Percentiles rank a stretch among this genome's conserved stretches.
These are phyloP conservation scores for Mycena rosella DNA, from an alignment of 768 basidiomycete species.

Conservation along the genomic window DNA sequence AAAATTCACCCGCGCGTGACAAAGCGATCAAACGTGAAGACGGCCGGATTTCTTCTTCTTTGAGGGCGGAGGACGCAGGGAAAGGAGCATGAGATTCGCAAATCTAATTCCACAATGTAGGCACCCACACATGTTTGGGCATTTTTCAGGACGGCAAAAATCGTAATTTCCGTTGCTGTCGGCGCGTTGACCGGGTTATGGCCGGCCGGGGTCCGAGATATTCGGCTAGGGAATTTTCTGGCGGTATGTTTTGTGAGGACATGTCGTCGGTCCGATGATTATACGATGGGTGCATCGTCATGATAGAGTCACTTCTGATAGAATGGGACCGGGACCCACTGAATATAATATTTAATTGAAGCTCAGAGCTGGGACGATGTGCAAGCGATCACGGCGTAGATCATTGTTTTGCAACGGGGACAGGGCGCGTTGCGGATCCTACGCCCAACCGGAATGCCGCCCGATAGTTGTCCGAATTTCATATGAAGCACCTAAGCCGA, in stretches of 20 bases:
- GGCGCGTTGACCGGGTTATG: slow-evolving; percentile 19
- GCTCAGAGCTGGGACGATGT: neutral
- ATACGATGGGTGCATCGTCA: neutral
- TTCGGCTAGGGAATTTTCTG: slow-evolving; percentile 17
- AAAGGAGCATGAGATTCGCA: slow-evolving; percentile 51
- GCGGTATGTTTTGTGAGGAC: slow-evolving; percentile 9
- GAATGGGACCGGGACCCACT: slow-evolving; percentile 9
- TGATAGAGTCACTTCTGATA: slow-evolving; percentile 17
- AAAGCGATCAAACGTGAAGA: slow-evolving; percentile 46
- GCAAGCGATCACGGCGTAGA: slow-evolving; percentile 28
- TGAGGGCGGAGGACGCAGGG: slow-evolving; percentile 39
- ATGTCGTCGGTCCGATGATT: neutral
- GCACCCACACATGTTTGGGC: slow-evolving; percentile 48
- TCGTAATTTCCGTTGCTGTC: slow-evolving; percentile 32
- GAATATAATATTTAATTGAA: too few relatives aligned
- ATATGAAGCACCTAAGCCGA: slow-evolving; percentile 13
- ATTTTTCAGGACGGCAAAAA: slow-evolving; percentile 38
- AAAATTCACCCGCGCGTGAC: slow-evolving; percentile 51
- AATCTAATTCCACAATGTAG: slow-evolving; percentile 52
- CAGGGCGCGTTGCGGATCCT: slow-evolving; percentile 22
- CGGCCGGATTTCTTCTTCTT: slow-evolving; percentile 36
- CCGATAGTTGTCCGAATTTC: slow-evolving; percentile 12
- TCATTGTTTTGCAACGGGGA: neutral
- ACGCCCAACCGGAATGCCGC: slow-evolving; percentile 7
- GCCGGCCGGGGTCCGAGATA: slow-evolving; percentile 26